A percentile compares a stretch with the other conserved stretches of the same genome.
Conservation (phyloP, 2,329 filamentous ascomycete genomes). For the Penicillium sp. region DNA sequence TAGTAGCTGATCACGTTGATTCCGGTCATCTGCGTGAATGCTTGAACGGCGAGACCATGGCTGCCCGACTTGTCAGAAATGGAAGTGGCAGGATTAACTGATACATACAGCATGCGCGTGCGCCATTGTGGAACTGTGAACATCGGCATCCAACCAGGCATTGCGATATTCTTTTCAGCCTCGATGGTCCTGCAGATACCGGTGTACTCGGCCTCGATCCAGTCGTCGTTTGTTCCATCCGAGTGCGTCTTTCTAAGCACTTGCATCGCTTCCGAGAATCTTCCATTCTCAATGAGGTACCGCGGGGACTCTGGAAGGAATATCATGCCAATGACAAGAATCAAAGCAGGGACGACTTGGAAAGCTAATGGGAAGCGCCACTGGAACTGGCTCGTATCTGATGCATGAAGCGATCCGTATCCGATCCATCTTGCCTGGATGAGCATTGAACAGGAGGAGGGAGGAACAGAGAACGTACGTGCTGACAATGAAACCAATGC, state of each 20-base stretch:
- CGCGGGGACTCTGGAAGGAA: slow-evolving; percentile 38
- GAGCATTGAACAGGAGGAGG: not conserved
- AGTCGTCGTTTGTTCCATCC: slow-evolving; percentile 55
- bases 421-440: slow-evolving; percentile 43
- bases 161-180: slow-evolving; percentile 56
- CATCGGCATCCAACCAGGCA: slow-evolving; percentile 40
- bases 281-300: slow-evolving; percentile 42
- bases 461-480: slow-evolving; percentile 22
- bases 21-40: slow-evolving; percentile 59
- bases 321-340: slow-evolving; percentile 34
- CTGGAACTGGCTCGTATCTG: slow-evolving; percentile 31
- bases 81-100: not conserved
- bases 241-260: slow-evolving; percentile 56
- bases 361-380: slow-evolving; percentile 37
- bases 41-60: slow-evolving; percentile 61
- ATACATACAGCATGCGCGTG: slow-evolving; percentile 53
- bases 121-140: slow-evolving; percentile 51
- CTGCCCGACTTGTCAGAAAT: slow-evolving; percentile 8
- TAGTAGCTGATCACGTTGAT: slow-evolving; percentile 46
- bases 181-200: slow-evolving; percentile 51
- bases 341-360: slow-evolving; percentile 41
- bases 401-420: slow-evolving; percentile 45
- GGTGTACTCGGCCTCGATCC: slow-evolving; percentile 46
- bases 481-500: slow-evolving; percentile 47
- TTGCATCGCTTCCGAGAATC: slow-evolving; percentile 48